These are phyloP conservation scores for Penicillium sp. DNA, from an alignment of 2,329 filamentous ascomycete genomes.

Conservation along the genomic window DNA sequence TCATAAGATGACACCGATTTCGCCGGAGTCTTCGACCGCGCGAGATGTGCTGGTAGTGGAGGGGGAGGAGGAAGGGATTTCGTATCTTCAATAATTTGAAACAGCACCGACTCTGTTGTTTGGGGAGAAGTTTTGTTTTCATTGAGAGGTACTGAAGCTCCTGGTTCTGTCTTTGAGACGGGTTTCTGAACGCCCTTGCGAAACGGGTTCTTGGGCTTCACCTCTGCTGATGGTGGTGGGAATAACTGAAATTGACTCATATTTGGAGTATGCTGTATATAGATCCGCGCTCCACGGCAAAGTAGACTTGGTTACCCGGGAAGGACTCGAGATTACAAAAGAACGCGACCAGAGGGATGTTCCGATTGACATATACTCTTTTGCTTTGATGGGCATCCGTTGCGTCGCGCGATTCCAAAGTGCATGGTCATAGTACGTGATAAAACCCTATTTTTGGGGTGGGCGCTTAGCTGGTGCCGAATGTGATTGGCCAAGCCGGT, in stretches of 20 bases:
- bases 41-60: constrained; percentile 19
- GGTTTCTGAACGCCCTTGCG: constrained; percentile 29
- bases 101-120: constrained; percentile 36
- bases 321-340: constrained; percentile 3
- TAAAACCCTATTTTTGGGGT: constrained; percentile 22
- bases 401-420: neutral
- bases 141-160: constrained; percentile 30
- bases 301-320: neutral
- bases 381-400: neutral
- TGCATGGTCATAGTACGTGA: constrained; percentile 16
- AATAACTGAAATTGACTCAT: constrained; percentile 44
- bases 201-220: constrained; percentile 36
- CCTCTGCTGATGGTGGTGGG: constrained; percentile 35
- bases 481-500: constrained; percentile 22
- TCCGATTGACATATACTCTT: constrained; percentile 23
- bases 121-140: constrained; percentile 28
- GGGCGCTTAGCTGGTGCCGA: constrained; percentile 31
- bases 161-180: constrained; percentile 20
- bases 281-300: neutral
- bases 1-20: constrained; percentile 10
- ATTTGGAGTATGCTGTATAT: constrained; percentile 1
- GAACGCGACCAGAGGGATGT: constrained; percentile 16
- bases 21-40: constrained; percentile 18
- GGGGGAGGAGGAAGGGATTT: constrained; percentile 29
- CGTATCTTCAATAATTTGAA: constrained; percentile 41